Base-by-base conservation (phyloP, 2,329 filamentous ascomycete genomes). In the Parascedosporium putredinis region DNA sequence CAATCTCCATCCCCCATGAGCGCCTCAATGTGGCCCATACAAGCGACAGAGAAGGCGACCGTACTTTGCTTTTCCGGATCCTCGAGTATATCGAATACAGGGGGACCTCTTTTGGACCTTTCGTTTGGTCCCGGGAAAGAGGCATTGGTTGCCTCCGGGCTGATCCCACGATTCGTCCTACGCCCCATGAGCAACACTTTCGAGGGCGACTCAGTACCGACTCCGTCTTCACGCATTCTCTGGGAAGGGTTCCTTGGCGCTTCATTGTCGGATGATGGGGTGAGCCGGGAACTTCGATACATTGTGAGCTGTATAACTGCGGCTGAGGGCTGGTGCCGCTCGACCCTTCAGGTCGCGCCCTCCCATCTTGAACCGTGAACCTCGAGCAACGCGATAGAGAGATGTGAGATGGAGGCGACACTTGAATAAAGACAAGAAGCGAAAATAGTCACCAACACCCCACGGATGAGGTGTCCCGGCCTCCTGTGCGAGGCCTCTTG, bases 1-100 rank as follows among this genome's bases (percentile, higher is more conserved):
- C 46, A 49, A 8, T 49, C 46, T 22, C 46, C 34, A 9, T 42
- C 16, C 5, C 34, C 46, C 46, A 49, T 29, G 34, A 49, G 46
- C 16, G 14, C 38, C 20, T 49, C 34, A 6, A 49, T 20, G 20
- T 12, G 20, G 5, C 5, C 14, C n/a, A 47, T 38, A 22, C 45
- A 47, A 12, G 16, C 12, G 23, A 31, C 25, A 16, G 24, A 29
- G 14, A 46, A 46, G 25, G 25, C 8, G 3, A 46, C 25, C 2
- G 18, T 22, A 16, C 23, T 33, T 46, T 46, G 44, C 3, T n/a
- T 31, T 22, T 27, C 44, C 14, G 25, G 24, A 12, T 33, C 44
- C 20, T 5, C 12, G 5, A 18, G 44, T 10, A 5, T 12, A 7
- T 33, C 44, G 44, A 48, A 48, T 16, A 42, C 12, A 3, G 38